These are phyloP conservation scores for Clarireedia homoeocarpa DNA, from an alignment of 2,329 filamentous ascomycete species.

Conservation along the genomic window DNA sequence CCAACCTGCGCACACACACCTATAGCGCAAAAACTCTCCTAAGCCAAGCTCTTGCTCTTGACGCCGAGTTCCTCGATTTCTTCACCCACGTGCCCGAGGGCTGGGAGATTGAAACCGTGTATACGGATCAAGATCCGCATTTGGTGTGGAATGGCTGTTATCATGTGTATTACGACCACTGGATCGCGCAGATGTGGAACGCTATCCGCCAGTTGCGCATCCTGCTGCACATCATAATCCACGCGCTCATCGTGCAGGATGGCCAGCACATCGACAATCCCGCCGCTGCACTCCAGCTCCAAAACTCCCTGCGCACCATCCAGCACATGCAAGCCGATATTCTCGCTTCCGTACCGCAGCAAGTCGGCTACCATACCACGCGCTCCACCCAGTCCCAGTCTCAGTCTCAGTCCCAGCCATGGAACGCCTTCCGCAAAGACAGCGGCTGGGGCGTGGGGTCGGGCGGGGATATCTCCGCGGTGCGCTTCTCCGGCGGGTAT, in stretches of 20 bases:
- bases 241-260: constrained; percentile 13
- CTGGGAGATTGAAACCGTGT: constrained; percentile 21
- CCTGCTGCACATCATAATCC: constrained; percentile 21
- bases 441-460: not conserved
- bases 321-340: constrained; percentile 19
- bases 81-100: constrained; percentile 11
- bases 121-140: constrained; percentile 19
- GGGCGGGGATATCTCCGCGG: not conserved
- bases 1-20: not conserved
- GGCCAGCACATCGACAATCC: constrained; percentile 13
- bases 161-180: constrained; percentile 22
- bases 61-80: constrained; percentile 15
- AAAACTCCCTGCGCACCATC: constrained; percentile 11
- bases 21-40: constrained; percentile 12
- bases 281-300: not conserved
- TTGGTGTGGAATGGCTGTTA: constrained; percentile 24
- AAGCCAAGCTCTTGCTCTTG: constrained; percentile 17
- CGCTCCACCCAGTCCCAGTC: not conserved
- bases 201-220: constrained; percentile 20
- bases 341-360: constrained; percentile 24
- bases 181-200: constrained; percentile 26
- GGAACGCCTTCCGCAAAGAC: not conserved
- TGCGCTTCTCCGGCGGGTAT: constrained; percentile 15
- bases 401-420: not conserved
- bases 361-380: constrained; percentile 1